Base-by-base conservation (phyloP, 225 moss, liverwort and hornwort genomes). In the Takakia lepidozioides region DNA sequence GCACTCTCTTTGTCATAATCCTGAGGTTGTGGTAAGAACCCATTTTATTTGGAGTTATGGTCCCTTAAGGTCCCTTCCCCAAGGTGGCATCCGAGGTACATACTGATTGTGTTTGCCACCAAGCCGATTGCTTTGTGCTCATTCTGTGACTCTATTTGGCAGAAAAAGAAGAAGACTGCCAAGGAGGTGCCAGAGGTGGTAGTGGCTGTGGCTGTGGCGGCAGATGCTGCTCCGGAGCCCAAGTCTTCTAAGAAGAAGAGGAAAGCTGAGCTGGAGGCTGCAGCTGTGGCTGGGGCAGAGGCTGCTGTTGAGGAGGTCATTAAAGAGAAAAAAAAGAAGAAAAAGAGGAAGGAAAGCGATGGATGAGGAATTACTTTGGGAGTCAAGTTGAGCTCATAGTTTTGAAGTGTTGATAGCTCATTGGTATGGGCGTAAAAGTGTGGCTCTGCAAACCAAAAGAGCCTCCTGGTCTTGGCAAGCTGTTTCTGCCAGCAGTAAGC, bases 191-290 rank as follows among this genome's bases (percentile, higher is more conserved):
- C 58, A 19, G 51, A 36, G 3, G 19, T 24, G 2, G 28, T 18
- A 2, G 25, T 40, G 7, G 74, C 52, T 22, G 11, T 71, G 16
- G 64, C 59, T 34, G 57, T 66, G 10, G 63, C 57, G 2, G 76
- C 60, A n/a, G 58, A 40, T 18, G 56, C 49, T 2, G 67, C 69
- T 25, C 65, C 60, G 10, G 73, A 59, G 49, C 21, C 42, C 13
- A 56, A 68, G 38, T 62, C 72, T 0, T 68, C 70, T 10, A 75
- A 62, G 61, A 81, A 85, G 38, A 75, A 72, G 56, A 75, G 78
- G 65, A 84, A 78, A 52, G 62, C 66, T 26, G 77, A 66, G 48
- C 29, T 59, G 0, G 64, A 48, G 48, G 70, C 51, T 1, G 48
- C 32, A 27, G 77, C 49, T 22, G 67, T 59, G 39, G 77, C 69